phyloP scores from a whole-genome alignment of 306 rosid genomes.

The Cucurbita ficifolia region DNA sequence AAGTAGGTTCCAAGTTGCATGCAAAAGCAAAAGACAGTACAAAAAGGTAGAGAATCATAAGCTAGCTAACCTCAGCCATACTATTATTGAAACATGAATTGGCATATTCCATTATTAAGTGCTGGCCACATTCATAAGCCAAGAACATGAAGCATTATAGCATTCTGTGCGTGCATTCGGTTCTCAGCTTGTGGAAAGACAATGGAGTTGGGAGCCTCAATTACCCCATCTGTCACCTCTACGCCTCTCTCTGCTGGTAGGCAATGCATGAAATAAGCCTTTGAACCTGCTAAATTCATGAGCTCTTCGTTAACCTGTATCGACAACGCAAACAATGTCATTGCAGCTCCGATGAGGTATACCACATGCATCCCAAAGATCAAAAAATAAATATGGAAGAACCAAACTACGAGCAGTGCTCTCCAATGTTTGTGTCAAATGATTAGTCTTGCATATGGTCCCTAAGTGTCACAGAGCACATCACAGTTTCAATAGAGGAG shows the following conservation, averaged over 20 bases:
- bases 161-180: conserved; percentile 93
- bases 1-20: not conserved
- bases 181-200: conserved; percentile 97
- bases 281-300: conserved; percentile 74
- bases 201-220: conserved; percentile 82
- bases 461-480: too few species aligned
- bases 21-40: not conserved
- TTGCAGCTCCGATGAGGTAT: not conserved
- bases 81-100: not conserved
- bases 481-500: not conserved
- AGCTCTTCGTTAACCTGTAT: conserved; percentile 57
- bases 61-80: not conserved
- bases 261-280: conserved; percentile 87
- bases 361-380: not conserved
- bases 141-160: conserved; percentile 81
- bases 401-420: not conserved
- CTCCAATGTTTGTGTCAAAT: not conserved
- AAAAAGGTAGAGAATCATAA: not conserved
- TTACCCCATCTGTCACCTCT: conserved; percentile 77
- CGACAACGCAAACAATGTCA: not conserved
- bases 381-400: not conserved
- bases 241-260: conserved; percentile 96
- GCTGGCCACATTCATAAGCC: conserved; percentile 26
- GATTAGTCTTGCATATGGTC: not conserved
- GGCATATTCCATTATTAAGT: not conserved